Evolutionary conservation across 306 rosid species (phyloP).

Genomic region (Acacia melanoxylon): DNA sequence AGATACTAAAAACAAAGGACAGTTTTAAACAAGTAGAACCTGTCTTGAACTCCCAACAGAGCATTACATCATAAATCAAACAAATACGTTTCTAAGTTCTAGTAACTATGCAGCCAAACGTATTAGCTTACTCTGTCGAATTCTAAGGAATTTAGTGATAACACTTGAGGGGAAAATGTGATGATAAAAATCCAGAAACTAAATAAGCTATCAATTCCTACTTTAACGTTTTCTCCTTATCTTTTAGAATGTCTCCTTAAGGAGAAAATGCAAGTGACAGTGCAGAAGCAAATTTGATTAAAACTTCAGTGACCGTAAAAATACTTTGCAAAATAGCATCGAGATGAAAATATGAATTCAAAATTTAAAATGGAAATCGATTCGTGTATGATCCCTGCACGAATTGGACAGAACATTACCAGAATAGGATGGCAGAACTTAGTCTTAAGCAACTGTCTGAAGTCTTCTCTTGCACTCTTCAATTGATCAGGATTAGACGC

Average conservation of each 20-base stretch:
- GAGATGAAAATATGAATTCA: neutral
- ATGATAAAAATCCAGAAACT: neutral
- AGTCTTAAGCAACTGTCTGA: conserved; percentile 70
- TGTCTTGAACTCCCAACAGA: neutral
- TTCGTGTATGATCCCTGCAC: neutral
- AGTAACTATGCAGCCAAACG: neutral
- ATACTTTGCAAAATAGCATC: neutral
- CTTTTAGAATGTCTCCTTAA: neutral
- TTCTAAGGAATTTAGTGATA: neutral
- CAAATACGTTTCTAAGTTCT: neutral
- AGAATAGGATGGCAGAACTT: conserved; percentile 85
- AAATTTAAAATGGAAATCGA: neutral
- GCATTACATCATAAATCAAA: neutral
- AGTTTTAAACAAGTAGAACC: neutral
- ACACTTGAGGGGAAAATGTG: neutral
- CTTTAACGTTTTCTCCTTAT: neutral
- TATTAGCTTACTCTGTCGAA: neutral
- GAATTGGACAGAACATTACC: conserved; percentile 40
- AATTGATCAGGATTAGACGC: conserved; percentile 85
- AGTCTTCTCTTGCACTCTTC: conserved; percentile 81
- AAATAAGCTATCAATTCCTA: neutral
- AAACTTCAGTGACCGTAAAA: neutral
- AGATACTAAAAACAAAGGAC: neutral
- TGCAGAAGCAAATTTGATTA: neutral
- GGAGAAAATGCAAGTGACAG: neutral